These are phyloP conservation scores for Ophiosphaerella korrae DNA, from an alignment of 2,329 filamentous ascomycete genomes.

Conservation along the genomic window DNA sequence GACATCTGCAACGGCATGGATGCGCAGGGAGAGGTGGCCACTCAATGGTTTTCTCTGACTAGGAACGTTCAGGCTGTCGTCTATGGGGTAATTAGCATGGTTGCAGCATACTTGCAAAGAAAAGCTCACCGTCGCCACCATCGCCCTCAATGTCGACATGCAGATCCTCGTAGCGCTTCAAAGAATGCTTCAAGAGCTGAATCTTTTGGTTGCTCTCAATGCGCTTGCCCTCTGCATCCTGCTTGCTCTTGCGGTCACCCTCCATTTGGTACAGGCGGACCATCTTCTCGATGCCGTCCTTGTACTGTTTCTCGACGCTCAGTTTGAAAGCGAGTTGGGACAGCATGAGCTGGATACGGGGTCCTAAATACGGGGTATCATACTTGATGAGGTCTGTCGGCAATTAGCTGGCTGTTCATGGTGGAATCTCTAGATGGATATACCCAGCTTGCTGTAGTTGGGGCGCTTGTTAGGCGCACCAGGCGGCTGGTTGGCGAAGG, in stretches of 20 bases:
- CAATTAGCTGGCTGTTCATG: conserved; percentile 23
- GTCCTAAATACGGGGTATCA: conserved; percentile 91
- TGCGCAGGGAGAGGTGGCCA: conserved; percentile 83
- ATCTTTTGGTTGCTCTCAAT: conserved; percentile 99
- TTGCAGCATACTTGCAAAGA: background rate
- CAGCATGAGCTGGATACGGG: conserved; percentile 98
- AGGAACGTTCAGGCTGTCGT: conserved; percentile 94
- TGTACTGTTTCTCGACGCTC: conserved; percentile 98
- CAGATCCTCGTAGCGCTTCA: conserved; percentile 96
- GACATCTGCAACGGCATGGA: conserved; percentile 89
- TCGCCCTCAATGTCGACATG: conserved; percentile 87
- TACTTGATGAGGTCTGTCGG: conserved; percentile 92
- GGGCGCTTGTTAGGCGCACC: conserved; percentile 69
- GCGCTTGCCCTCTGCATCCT: conserved; percentile 85
- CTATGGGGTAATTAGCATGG: conserved; percentile 56
- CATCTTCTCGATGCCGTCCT: conserved; percentile 99
- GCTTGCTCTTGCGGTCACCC: conserved; percentile 92
- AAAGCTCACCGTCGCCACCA: conserved; percentile 76
- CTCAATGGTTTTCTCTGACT: conserved; percentile 96
- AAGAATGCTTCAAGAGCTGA: conserved; percentile 87
- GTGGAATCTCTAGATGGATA: conserved; percentile 28
- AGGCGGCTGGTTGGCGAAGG: conserved; percentile 75
- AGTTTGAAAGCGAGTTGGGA: conserved; percentile 99
- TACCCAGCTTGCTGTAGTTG: conserved; percentile 96
- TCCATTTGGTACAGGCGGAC: conserved; percentile 96